These are phyloP conservation scores for Beauveria brongniartii DNA, from an alignment of 2,329 filamentous ascomycete genomes.

Conservation along the genomic window DNA sequence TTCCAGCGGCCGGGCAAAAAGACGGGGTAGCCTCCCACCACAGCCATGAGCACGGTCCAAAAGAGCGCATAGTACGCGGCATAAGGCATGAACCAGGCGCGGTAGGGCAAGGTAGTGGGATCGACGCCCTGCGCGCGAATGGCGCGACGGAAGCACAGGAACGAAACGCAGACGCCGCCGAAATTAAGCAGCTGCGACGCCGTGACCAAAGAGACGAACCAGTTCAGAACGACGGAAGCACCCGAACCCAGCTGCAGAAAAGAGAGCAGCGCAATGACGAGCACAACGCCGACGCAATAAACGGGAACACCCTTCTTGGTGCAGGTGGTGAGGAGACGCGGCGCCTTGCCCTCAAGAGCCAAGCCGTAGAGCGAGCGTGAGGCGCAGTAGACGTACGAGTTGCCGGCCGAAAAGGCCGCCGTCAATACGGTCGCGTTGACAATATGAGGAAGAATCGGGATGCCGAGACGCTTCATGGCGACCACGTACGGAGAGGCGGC, in stretches of 20 bases:
- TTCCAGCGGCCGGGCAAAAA: conserved; percentile 65
- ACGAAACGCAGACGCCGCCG: conserved; percentile 60
- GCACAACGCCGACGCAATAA: conserved; percentile 60
- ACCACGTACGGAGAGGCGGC: conserved; percentile 61
- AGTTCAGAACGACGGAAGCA: conserved; percentile 59
- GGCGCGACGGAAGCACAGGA: conserved; percentile 64
- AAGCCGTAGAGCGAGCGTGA: conserved; percentile 61
- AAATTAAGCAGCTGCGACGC: conserved; percentile 71
- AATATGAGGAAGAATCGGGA: conserved; percentile 57
- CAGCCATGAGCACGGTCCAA: conserved; percentile 60
- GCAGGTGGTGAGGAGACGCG: conserved; percentile 49
- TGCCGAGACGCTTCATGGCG: conserved; percentile 59
- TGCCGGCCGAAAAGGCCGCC: conserved; percentile 59
- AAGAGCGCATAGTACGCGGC: conserved; percentile 58
- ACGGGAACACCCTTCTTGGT: conserved; percentile 62
- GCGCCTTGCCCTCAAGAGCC: conserved; percentile 61
- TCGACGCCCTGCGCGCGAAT: conserved; percentile 60
- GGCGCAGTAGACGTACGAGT: conserved; percentile 57
- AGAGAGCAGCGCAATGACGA: conserved; percentile 60
- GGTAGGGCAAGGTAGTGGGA: conserved; percentile 61
- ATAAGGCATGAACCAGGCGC: conserved; percentile 61
- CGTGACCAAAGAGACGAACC: conserved; percentile 63
- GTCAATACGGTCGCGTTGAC: conserved; percentile 67
- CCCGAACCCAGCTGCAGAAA: conserved; percentile 65
- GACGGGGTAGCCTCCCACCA: conserved; percentile 68